These are phyloP conservation scores for Kokia cookei DNA, from an alignment of 441 rosid genomes.

Conservation along the genomic window DNA sequence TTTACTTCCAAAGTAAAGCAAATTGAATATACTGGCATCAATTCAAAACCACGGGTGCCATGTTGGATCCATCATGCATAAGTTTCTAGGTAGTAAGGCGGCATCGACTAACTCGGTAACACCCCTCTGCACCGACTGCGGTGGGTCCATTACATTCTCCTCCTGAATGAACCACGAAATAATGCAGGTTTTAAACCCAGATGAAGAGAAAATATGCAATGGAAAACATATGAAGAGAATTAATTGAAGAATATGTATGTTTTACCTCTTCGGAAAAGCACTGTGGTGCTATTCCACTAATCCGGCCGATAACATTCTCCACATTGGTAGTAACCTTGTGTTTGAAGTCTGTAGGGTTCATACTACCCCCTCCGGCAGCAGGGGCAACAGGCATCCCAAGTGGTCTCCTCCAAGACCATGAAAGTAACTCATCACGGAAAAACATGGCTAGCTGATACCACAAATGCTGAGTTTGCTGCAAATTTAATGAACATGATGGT, in stretches of 20 bases:
- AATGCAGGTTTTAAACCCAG: not conserved
- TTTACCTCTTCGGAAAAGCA: slow-evolving; percentile 82
- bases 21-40: not conserved
- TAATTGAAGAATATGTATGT: not conserved
- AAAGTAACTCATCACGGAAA: slow-evolving; percentile 91
- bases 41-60: slow-evolving; percentile 99
- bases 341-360: slow-evolving; percentile 73
- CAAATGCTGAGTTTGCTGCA: slow-evolving; percentile 84
- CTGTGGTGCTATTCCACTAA: slow-evolving; percentile 79
- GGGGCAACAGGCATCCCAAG: slow-evolving; percentile 55
- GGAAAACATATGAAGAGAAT: not conserved
- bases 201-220: not conserved
- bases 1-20: not conserved
- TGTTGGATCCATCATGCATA: slow-evolving; percentile 99
- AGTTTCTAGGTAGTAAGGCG: slow-evolving; percentile 77
- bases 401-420: slow-evolving; percentile 97
- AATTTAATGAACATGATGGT: not conserved
- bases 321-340: slow-evolving; percentile 74
- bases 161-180: slow-evolving; percentile 42
- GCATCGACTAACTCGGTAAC: slow-evolving; percentile 84
- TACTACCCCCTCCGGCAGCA: slow-evolving; percentile 46
- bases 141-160: slow-evolving; percentile 71
- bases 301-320: slow-evolving; percentile 68
- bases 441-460: slow-evolving; percentile 98
- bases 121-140: slow-evolving; percentile 91